Evolutionary conservation across 202 grass and related monocot species (phyloP).

Genomic region (Setaria italica): DNA sequence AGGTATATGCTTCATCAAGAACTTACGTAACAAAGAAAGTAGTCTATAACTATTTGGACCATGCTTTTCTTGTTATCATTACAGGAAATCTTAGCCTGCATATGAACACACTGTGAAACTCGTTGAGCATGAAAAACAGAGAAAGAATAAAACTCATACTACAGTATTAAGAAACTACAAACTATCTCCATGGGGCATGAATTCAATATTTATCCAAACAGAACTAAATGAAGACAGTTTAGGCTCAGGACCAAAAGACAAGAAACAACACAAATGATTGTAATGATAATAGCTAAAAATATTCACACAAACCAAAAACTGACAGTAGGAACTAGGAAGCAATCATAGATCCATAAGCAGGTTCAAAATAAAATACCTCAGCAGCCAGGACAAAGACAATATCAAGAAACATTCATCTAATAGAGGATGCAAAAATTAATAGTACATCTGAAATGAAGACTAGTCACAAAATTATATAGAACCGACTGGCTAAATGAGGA

Average conservation of each 20-base stretch:
- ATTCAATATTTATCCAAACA: neutral
- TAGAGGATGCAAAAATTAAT: neutral
- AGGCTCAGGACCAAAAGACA: neutral
- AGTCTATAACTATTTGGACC: neutral
- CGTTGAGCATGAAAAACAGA: neutral
- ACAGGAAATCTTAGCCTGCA: neutral
- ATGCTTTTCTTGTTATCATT: neutral
- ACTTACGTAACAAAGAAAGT: neutral
- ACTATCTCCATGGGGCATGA: neutral
- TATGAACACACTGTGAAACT: neutral
- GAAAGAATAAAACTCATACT: neutral
- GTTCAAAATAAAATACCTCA: neutral
- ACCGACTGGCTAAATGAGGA: slow-evolving; percentile 2
- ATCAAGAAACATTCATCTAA: slow-evolving; percentile 5
- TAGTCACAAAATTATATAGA: neutral
- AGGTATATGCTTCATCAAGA: no score
- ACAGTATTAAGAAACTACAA: neutral
- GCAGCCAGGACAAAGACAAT: neutral
- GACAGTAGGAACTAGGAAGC: neutral
- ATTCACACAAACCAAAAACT: neutral
- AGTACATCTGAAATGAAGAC: slow-evolving; percentile 6
- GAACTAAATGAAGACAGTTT: neutral
- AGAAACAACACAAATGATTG: neutral
- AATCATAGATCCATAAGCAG: neutral
- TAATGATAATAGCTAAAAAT: neutral